Evolutionary conservation across 768 basidiomycete species (phyloP), one percentile per base, ranked within the genome.

Genomic region (Agaricus blazei): DNA sequence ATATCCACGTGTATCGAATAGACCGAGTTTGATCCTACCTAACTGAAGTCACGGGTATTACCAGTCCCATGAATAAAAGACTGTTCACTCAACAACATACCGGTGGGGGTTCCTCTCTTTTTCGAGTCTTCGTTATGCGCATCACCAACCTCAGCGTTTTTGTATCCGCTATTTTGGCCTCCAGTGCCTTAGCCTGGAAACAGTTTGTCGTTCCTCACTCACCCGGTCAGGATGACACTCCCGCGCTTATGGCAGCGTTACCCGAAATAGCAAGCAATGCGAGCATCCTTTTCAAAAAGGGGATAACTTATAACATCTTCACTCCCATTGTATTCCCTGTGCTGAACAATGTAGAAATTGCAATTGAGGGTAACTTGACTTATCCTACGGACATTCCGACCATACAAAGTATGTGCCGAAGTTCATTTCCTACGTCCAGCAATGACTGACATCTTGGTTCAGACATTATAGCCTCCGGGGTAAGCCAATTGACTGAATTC

Each of bases 311-410:
- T 9, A 31, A 31, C 31, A 77, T 84, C 5, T 82, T 78, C 62
- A 81, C 80, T 2, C 80, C 83, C 0, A 72, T 84, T 67, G 75
- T 70, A 52, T 85, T 85, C 52, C 80, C 82, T 0, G 63, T 60
- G 0, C 63, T 85, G 50, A 77, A 71, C 34, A 83, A 84, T 57
- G 82, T 84, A 15, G 81, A 83, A 56, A 70, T 86, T 23, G 66
- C 66, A 29, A 72, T 85, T 52, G 76, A 83, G 50, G 83, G 83
- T 1, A 85, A 85, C 53, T 49, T 84, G 58, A 79, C 77, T 3
- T 82, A 83, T 60, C 81, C 81, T 0, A 67, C 62, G 14, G 74
- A 79, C 68, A 77, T 85, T 56, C 59, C 76, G 23, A 70, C 72
- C 15, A 70, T 81, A 34, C 82, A 84, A 72, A 70, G 78, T 77